Conservation (phyloP, 768 basidiomycete genomes). For the Lentinula sp. region DNA sequence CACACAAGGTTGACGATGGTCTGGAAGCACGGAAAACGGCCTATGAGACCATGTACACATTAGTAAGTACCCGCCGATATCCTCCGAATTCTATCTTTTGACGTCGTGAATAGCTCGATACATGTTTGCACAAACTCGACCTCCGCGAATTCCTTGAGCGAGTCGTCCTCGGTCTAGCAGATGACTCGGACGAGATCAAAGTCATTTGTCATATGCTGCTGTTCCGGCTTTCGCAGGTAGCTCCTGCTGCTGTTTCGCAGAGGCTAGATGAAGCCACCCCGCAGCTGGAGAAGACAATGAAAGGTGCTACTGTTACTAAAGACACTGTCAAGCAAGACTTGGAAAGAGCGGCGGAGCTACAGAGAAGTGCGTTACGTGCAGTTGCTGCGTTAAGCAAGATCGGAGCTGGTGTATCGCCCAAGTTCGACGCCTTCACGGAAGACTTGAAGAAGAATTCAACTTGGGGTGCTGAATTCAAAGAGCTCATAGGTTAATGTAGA, state of each 20-base stretch:
- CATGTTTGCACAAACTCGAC: constrained; percentile 84
- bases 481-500: constrained; percentile 23
- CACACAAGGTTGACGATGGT: constrained; percentile 95
- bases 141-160: constrained; percentile 78
- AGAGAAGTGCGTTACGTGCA: constrained; percentile 84
- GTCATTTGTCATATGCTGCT: constrained; percentile 95
- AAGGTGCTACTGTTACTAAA: constrained; percentile 83
- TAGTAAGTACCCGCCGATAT: constrained; percentile 45
- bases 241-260: constrained; percentile 77
- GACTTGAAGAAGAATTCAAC: constrained; percentile 58
- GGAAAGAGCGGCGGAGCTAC: constrained; percentile 84
- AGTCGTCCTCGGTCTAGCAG: constrained; percentile 77
- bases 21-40: constrained; percentile 95
- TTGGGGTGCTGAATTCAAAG: constrained; percentile 70
- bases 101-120: constrained; percentile 61
- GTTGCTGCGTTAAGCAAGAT: constrained; percentile 84
- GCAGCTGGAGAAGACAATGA: constrained; percentile 83
- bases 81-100: neutral
- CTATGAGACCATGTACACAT: constrained; percentile 94
- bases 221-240: constrained; percentile 82
- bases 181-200: constrained; percentile 95
- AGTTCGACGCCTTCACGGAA: constrained; percentile 79
- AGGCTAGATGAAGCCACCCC: constrained; percentile 82
- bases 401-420: constrained; percentile 52
- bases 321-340: constrained; percentile 94